phyloP scores from a whole-genome alignment of 73 alveolate genomes.

The Paramecium caudatum region DNA sequence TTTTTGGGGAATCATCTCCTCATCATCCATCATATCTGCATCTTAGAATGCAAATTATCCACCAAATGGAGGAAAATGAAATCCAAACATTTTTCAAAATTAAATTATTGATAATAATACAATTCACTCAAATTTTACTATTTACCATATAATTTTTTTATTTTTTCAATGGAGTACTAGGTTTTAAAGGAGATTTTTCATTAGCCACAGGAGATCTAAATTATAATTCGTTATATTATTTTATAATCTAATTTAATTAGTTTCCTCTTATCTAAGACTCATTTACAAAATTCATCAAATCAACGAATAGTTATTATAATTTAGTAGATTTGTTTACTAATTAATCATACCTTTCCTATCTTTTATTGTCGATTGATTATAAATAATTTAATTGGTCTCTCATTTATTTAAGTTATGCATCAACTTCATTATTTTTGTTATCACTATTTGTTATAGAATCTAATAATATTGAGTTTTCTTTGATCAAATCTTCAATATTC shows the following conservation, averaged over 20 bases:
- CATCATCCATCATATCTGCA: background rate
- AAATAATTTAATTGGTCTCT: constrained; percentile 39
- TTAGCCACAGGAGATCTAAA: constrained; percentile 15
- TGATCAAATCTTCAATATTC: constrained; percentile 35
- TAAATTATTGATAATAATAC: background rate
- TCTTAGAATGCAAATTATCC: background rate
- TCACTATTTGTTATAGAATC: too few species aligned
- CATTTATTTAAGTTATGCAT: background rate
- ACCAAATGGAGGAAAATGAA: background rate
- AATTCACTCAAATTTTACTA: constrained; percentile 5
- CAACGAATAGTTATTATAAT: constrained; percentile 14
- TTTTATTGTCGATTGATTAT: constrained; percentile 14
- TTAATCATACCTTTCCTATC: constrained; percentile 46
- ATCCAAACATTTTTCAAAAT: constrained; percentile 21
- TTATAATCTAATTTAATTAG: background rate
- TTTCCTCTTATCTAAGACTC: constrained; percentile 29
- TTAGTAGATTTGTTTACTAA: background rate
- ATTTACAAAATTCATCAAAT: constrained; percentile 20
- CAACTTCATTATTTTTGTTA: too few species aligned
- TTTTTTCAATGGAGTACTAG: constrained; percentile 43
- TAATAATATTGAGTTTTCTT: too few species aligned
- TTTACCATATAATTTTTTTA: constrained; percentile 24
- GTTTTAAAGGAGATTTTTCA: constrained; percentile 16
- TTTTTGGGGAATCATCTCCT: background rate
- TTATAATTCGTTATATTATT: constrained; percentile 28